Base-by-base conservation (phyloP, 805 yeast genomes). In the Maudiozyma bulderi region DNA sequence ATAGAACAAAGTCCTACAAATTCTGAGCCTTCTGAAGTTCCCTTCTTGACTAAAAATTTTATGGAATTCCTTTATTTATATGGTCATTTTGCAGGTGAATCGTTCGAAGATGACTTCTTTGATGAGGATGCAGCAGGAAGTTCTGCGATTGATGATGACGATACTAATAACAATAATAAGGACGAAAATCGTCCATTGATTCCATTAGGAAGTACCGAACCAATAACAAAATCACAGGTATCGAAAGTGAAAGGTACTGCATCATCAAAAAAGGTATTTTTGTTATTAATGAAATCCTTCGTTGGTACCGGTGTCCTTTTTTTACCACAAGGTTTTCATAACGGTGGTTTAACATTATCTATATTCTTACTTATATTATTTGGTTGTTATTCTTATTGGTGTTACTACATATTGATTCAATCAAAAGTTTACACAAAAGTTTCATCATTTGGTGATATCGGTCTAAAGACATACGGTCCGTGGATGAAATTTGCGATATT, bases 11-110 rank as follows among this genome's bases (percentile, higher is more conserved):
- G 14, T 35, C 38, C 13, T 6, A 6, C 38, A 9, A 35, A 8
- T 5, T 8, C 13, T 4, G 14, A 38, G 10, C 29, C 26, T 20
- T 35, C 38, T 6, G 56, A 66, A 43, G 68, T 72, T 3, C 76
- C 80, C 8, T 73, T 81, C 49, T 63, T 84, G 39, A 81, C 95
- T 0, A 75, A 79, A 50, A 86, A 85, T 63, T 86, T 86, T 54
- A 71, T 85, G 56, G 93, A 86, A 62, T 86, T 86, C 59, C 69
- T 86, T 43, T 81, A 85, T 53, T 73, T 86, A 7, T 86, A 86
- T 64, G 95, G 95, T 6, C 91, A 86, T 69, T 86, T 86, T 66
- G 93, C 93, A 2, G 95, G 95, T 61, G 93, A 85, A 65, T 78
- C 81, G 39, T 73, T 85, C 47, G 91, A 84, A 57, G 84, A 80